Evolutionary conservation across 2,329 filamentous ascomycete genomes (phyloP).

Genomic region (Colletotrichum shisoi): DNA sequence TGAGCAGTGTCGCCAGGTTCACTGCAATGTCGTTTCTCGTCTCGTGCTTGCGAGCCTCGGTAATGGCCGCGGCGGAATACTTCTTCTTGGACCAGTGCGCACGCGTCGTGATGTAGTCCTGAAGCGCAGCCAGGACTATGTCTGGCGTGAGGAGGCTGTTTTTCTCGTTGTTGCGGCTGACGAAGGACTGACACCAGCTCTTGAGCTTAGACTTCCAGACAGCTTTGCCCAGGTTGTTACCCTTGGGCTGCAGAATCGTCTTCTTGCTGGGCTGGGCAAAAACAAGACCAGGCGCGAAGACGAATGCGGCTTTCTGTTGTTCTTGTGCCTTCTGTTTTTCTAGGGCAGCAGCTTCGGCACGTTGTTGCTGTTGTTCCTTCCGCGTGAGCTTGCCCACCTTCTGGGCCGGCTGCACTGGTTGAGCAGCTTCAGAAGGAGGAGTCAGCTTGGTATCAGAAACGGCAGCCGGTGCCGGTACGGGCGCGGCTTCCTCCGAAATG

Average conservation of each 20-base stretch:
- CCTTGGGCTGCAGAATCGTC: slow-evolving; percentile 30
- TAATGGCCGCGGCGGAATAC: slow-evolving; percentile 6
- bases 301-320: slow-evolving; percentile 15
- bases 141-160: slow-evolving; percentile 28
- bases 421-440: slow-evolving; percentile 9
- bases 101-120: slow-evolving; percentile 24
- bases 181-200: slow-evolving; percentile 48
- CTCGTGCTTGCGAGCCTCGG: slow-evolving; percentile 28
- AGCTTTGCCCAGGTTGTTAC: slow-evolving; percentile 23
- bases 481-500: slow-evolving; percentile 9
- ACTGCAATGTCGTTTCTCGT: slow-evolving; percentile 27
- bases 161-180: slow-evolving; percentile 32
- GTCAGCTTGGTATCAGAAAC: slow-evolving; percentile 4
- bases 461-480: neutral
- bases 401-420: neutral
- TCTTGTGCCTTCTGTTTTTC: slow-evolving; percentile 27
- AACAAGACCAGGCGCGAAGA: slow-evolving; percentile 17
- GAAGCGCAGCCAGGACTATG: slow-evolving; percentile 25
- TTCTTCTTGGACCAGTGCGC: slow-evolving; percentile 34
- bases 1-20: slow-evolving; percentile 25
- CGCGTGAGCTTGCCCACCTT: slow-evolving; percentile 14
- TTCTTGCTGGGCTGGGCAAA: slow-evolving; percentile 29
- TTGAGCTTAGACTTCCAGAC: slow-evolving; percentile 49
- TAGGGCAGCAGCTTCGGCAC: slow-evolving; percentile 2
- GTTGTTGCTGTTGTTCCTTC: slow-evolving; percentile 16